phyloP scores from a whole-genome alignment of 2,329 filamentous ascomycete genomes.

The Aspergillus sp. region DNA sequence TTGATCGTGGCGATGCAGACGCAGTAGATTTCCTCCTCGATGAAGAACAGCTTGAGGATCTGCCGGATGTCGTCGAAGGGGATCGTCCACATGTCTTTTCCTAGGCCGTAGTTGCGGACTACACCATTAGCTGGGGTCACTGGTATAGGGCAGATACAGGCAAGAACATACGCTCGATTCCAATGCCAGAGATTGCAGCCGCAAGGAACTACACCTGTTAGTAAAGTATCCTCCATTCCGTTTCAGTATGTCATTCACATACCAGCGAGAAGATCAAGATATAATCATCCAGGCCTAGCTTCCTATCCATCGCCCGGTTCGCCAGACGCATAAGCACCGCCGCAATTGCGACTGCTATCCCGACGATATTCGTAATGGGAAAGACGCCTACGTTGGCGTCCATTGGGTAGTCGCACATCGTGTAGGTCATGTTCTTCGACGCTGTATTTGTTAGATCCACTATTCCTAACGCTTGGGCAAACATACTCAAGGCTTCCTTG shows the following conservation, averaged over 20 bases:
- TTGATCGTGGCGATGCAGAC: conserved; percentile 1
- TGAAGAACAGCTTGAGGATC: conserved; percentile 6
- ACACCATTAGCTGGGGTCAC: not conserved
- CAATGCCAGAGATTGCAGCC: not conserved
- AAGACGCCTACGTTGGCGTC: not conserved
- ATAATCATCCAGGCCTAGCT: conserved; percentile 1
- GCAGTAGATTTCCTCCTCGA: conserved; percentile 5
- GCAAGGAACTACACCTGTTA: not conserved
- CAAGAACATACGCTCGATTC: not conserved
- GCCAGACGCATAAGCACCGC: not conserved
- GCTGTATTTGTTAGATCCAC: not conserved
- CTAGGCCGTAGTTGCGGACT: conserved; percentile 5
- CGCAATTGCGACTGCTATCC: not conserved
- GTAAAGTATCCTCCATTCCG: too few relatives aligned
- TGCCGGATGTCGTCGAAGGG: conserved; percentile 2
- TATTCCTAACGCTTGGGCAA: not conserved
- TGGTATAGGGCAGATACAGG: too few relatives aligned
- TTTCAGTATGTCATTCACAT: too few relatives aligned
- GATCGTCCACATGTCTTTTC: conserved; percentile 6
- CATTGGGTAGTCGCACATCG: not conserved
- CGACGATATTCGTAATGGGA: not conserved
- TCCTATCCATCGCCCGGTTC: not conserved
- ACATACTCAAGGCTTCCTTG: not conserved
- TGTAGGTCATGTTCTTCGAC: not conserved
- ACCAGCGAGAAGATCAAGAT: not conserved